Evolutionary conservation across 805 yeast species (phyloP).

Genomic region (Teunomyces kruisii): DNA sequence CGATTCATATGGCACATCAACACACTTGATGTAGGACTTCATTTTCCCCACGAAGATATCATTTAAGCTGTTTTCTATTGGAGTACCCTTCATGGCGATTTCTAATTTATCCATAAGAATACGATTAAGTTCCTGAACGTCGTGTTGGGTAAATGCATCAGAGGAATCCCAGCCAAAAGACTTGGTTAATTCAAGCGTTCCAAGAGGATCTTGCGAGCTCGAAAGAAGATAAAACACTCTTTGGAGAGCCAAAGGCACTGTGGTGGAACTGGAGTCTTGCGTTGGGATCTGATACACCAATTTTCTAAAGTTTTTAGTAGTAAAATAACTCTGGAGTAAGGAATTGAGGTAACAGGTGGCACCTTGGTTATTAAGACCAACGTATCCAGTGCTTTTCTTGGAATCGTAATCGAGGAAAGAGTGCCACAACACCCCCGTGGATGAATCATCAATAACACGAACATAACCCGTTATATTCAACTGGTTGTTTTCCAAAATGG

Average conservation of each 20-base stretch:
- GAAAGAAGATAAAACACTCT: conserved; percentile 80
- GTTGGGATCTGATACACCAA: conserved; percentile 92
- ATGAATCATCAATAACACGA: conserved; percentile 73
- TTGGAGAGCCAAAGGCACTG: conserved; percentile 82
- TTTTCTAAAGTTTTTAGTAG: conserved; percentile 77
- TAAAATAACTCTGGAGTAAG: conserved; percentile 82
- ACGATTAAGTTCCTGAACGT: conserved; percentile 94
- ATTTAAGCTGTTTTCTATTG: conserved; percentile 55
- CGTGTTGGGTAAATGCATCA: conserved; percentile 97
- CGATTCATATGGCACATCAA: conserved; percentile 90
- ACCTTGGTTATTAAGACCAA: conserved; percentile 94
- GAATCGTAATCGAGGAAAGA: conserved; percentile 83
- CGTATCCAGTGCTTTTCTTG: conserved; percentile 82
- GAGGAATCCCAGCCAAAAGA: conserved; percentile 97
- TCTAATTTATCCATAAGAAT: conserved; percentile 94
- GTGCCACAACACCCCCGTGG: conserved; percentile 95
- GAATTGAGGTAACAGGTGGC: conserved; percentile 98
- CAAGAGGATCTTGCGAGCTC: conserved; percentile 72
- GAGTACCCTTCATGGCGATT: conserved; percentile 84
- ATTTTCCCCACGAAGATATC: conserved; percentile 93
- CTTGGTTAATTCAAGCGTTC: conserved; percentile 80
- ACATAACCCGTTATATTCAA: conserved; percentile 77
- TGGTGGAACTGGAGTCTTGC: conserved; percentile 39
- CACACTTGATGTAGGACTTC: conserved; percentile 92
- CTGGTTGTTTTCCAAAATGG: conserved; percentile 51